phyloP scores from a whole-genome alignment of 169 alveolate species.

The Plasmodium fragile region DNA sequence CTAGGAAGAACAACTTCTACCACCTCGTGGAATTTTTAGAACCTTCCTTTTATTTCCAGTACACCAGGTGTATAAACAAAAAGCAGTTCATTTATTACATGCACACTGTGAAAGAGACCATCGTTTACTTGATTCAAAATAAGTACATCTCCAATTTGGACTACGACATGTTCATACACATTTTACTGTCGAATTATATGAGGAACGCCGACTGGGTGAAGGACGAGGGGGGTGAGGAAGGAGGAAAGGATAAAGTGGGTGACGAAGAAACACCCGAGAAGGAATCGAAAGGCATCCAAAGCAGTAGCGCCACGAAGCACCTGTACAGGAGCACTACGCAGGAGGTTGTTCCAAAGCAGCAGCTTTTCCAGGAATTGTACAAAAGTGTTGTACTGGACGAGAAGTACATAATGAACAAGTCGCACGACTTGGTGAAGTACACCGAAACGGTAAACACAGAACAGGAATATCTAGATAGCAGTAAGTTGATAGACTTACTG shows the following conservation, averaged over 20 bases:
- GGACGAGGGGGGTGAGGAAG: conserved; percentile 18
- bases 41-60: conserved; percentile 69
- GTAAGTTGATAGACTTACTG: conserved; percentile 81
- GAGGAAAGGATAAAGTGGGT: background rate
- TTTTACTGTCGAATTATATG: conserved; percentile 68
- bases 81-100: conserved; percentile 72
- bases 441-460: conserved; percentile 75
- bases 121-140: conserved; percentile 69
- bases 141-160: conserved; percentile 52
- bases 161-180: conserved; percentile 66
- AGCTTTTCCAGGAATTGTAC: conserved; percentile 50
- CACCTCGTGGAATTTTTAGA: conserved; percentile 67
- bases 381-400: conserved; percentile 49
- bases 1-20: conserved; percentile 55
- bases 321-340: conserved; percentile 9
- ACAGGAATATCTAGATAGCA: conserved; percentile 82
- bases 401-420: conserved; percentile 23
- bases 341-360: conserved; percentile 31
- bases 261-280: background rate
- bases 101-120: conserved; percentile 74
- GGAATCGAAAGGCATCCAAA: background rate
- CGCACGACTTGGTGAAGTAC: conserved; percentile 68
- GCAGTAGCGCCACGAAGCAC: conserved; percentile 3
- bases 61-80: conserved; percentile 67
- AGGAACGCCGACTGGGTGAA: conserved; percentile 20